These are phyloP conservation scores for Corynascus novoguineensis DNA, from an alignment of 495 filamentous ascomycete species.

Conservation along the genomic window DNA sequence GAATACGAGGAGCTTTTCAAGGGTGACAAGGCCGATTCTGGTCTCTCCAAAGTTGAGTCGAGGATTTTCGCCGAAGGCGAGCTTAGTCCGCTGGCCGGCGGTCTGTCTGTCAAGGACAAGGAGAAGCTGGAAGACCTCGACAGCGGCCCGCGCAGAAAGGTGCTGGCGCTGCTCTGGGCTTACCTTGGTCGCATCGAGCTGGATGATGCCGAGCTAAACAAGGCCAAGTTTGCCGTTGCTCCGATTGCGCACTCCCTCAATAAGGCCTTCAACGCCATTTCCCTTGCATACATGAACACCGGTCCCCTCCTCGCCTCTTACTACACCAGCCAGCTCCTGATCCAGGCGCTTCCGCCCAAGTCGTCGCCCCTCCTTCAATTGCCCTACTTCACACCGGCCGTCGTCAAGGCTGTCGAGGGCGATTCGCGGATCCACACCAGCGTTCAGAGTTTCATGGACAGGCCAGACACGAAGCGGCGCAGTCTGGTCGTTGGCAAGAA, in stretches of 20 bases:
- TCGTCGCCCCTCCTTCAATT: constrained; percentile 88
- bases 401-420: constrained; percentile 72
- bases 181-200: constrained; percentile 82
- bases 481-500: constrained; percentile 61
- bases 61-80: constrained; percentile 59
- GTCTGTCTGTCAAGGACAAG: constrained; percentile 64
- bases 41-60: constrained; percentile 74
- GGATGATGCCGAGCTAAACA: constrained; percentile 63
- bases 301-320: constrained; percentile 78
- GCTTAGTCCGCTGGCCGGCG: constrained; percentile 41
- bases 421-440: constrained; percentile 67
- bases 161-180: constrained; percentile 86
- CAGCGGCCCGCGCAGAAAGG: constrained; percentile 69
- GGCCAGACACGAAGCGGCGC: constrained; percentile 68
- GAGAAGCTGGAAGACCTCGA: constrained; percentile 64
- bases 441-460: constrained; percentile 80
- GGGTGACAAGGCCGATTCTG: constrained; percentile 67
- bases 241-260: constrained; percentile 79
- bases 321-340: constrained; percentile 71
- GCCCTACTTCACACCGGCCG: constrained; percentile 71
- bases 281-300: constrained; percentile 81
- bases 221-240: constrained; percentile 71
- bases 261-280: constrained; percentile 78
- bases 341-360: constrained; percentile 80
- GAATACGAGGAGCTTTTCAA: constrained; percentile 66